Evolutionary conservation across 495 filamentous ascomycete species (phyloP).

Genomic region (Jackrogersella multiformis): DNA sequence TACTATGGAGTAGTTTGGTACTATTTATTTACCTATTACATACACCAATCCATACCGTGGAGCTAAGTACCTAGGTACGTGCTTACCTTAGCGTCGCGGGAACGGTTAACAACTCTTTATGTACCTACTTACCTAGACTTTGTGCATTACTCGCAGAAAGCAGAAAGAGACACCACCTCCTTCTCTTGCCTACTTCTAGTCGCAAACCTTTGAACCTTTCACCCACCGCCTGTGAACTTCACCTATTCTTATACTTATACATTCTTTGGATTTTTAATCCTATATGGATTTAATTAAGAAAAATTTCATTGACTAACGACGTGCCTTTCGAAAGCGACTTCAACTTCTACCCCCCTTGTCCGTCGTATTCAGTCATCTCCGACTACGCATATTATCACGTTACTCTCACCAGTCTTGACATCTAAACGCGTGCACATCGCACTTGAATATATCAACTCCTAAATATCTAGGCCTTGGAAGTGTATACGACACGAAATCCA

Average conservation of each 20-base stretch:
- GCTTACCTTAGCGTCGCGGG: constrained; percentile 12
- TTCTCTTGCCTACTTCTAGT: constrained; percentile 7
- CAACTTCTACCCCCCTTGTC: constrained; percentile 20
- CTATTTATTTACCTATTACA: constrained; percentile 1
- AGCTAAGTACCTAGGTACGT: background rate
- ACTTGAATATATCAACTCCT: constrained; percentile 1
- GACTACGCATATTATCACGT: constrained; percentile 38
- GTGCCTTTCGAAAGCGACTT: constrained; percentile 26
- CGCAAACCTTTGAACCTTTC: constrained; percentile 10
- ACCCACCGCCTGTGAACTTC: constrained; percentile 7
- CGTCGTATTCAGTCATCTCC: constrained; percentile 42
- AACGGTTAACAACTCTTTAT: background rate
- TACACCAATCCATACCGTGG: background rate
- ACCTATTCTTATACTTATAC: background rate
- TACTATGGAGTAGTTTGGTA: background rate
- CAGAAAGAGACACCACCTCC: constrained; percentile 1
- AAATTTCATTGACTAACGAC: constrained; percentile 21
- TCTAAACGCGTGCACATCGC: constrained; percentile 29
- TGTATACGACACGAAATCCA: background rate
- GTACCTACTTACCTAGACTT: constrained; percentile 14
- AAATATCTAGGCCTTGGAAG: constrained; percentile 7
- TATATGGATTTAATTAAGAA: constrained; percentile 3
- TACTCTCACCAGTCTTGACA: constrained; percentile 17
- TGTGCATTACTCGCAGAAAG: constrained; percentile 22
- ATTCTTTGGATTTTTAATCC: background rate